Evolutionary conservation across 352 stramenopile species (phyloP).

Genomic region (Blastocystis sp.): DNA sequence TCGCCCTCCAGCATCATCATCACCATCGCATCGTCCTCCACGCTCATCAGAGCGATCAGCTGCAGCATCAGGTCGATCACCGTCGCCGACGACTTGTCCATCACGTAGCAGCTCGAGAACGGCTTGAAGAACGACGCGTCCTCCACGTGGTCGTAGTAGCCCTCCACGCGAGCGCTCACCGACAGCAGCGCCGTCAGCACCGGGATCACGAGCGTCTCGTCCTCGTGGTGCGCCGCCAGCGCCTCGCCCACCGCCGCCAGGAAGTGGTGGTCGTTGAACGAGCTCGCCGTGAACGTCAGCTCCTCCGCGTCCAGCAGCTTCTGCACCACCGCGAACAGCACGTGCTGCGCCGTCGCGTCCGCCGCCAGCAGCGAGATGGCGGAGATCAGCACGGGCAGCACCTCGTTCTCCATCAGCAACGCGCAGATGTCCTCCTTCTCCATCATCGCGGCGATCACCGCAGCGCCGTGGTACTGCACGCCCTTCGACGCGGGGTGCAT

Average conservation of each 20-base stretch:
- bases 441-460: conserved; percentile 28
- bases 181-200: conserved; percentile 35
- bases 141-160: conserved; percentile 43
- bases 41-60: conserved; percentile 34
- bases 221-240: conserved; percentile 15
- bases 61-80: conserved; percentile 63
- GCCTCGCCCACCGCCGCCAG: conserved; percentile 45
- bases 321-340: conserved; percentile 62
- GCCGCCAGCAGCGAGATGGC: conserved; percentile 42
- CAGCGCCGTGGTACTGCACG: conserved; percentile 41
- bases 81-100: conserved; percentile 3
- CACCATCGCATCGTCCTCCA: neutral
- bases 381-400: conserved; percentile 41
- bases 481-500: neutral
- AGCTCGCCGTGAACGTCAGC: neutral
- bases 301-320: conserved; percentile 10
- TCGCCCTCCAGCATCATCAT: conserved; percentile 59
- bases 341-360: conserved; percentile 14
- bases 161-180: conserved; percentile 1
- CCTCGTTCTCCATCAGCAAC: conserved; percentile 27
- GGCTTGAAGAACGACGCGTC: conserved; percentile 57
- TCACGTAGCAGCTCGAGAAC: conserved; percentile 55
- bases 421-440: conserved; percentile 1
- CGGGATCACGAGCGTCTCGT: conserved; percentile 31
- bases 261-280: conserved; percentile 32